These are phyloP conservation scores for Xylaria sp. DNA, from an alignment of 2,329 filamentous ascomycete species.

Conservation along the genomic window DNA sequence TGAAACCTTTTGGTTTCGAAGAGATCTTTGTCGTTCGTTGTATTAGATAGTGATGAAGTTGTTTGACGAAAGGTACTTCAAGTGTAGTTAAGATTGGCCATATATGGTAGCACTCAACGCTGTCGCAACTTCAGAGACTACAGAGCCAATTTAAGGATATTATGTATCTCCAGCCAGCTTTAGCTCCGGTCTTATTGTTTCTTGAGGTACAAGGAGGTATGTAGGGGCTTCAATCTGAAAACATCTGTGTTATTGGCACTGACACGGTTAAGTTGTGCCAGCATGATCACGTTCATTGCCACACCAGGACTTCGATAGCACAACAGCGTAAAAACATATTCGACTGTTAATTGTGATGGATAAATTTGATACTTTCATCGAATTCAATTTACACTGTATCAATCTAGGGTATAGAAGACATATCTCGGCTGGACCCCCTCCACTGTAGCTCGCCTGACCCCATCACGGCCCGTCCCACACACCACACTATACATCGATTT, in stretches of 20 bases:
- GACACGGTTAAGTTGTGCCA: background rate
- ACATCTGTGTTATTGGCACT: background rate
- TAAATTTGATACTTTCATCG: background rate
- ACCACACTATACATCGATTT: conserved; percentile 5
- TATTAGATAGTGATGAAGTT: background rate
- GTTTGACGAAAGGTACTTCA: background rate
- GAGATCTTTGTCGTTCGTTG: background rate
- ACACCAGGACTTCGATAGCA: background rate
- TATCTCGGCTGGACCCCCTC: background rate
- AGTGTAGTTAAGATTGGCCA: background rate
- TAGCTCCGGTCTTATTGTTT: background rate
- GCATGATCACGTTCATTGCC: background rate
- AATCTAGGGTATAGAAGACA: background rate
- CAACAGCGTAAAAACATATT: background rate
- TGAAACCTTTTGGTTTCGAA: background rate
- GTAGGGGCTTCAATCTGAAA: background rate
- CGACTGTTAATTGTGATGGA: background rate
- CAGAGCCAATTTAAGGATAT: background rate
- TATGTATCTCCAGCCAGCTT: background rate
- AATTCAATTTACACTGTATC: background rate
- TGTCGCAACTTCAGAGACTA: background rate
- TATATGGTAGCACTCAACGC: background rate
- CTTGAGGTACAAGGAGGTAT: background rate
- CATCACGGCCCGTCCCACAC: conserved; percentile 22
- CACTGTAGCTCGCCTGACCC: conserved; percentile 24